These are phyloP conservation scores for Sugiyamaella neomexicana DNA, from an alignment of 1,139 yeast species.

Conservation along the genomic window DNA sequence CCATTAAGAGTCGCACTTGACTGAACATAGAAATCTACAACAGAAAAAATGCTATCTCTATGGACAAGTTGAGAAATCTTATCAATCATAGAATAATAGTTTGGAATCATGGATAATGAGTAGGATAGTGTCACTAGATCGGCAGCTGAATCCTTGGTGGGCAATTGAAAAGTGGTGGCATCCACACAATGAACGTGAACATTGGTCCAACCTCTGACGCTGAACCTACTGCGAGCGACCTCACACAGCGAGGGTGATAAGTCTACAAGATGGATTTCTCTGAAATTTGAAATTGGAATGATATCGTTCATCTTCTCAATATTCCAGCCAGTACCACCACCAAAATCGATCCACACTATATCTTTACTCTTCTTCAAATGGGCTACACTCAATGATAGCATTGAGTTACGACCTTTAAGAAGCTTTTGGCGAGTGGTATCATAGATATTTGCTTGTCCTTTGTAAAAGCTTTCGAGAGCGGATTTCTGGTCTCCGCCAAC, in stretches of 20 bases:
- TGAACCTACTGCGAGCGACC: conserved; percentile 63
- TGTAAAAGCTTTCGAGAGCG: conserved; percentile 69
- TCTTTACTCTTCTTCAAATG: conserved; percentile 46
- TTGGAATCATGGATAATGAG: conserved; percentile 82
- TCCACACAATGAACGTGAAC: conserved; percentile 73
- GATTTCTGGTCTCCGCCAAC: conserved; percentile 58
- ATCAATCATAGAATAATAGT: conserved; percentile 78
- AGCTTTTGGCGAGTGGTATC: conserved; percentile 66
- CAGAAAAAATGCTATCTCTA: conserved; percentile 60
- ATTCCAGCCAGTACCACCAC: conserved; percentile 85
- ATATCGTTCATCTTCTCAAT: conserved; percentile 70
- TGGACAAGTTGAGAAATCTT: conserved; percentile 57
- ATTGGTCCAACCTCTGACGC: conserved; percentile 56
- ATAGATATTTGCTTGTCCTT: conserved; percentile 72
- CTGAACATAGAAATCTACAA: conserved; percentile 81
- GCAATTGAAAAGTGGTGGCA: conserved; percentile 64
- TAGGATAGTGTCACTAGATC: conserved; percentile 76
- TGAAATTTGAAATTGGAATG: conserved; percentile 54
- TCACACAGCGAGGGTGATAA: conserved; percentile 74
- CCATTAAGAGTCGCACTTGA: conserved; percentile 63
- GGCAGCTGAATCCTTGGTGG: conserved; percentile 44
- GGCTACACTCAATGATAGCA: conserved; percentile 58
- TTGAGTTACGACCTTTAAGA: conserved; percentile 69
- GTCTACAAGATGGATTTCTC: conserved; percentile 70
- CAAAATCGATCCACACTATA: conserved; percentile 77